Evolutionary conservation across 1,284 basidiomycete species (phyloP).

Genomic region (Sphaerobolus stellatus): DNA sequence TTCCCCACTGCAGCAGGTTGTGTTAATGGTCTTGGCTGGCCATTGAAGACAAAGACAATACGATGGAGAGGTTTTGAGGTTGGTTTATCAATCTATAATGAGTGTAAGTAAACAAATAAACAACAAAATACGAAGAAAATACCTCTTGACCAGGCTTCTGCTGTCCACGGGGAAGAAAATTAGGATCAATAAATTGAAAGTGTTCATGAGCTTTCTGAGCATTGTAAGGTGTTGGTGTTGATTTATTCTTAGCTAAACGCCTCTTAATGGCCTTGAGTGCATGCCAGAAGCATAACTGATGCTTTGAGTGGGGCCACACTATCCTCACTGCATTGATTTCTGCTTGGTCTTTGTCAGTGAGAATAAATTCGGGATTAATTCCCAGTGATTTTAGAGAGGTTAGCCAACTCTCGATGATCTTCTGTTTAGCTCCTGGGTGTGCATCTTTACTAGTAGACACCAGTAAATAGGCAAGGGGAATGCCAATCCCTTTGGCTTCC

Average conservation of each 20-base stretch:
- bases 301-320: conserved; percentile 12
- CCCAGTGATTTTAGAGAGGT: conserved; percentile 16
- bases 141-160: too few relatives aligned
- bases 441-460: not conserved
- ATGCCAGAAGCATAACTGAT: conserved; percentile 20
- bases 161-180: too few relatives aligned
- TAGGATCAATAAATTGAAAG: not conserved
- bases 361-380: conserved; percentile 14
- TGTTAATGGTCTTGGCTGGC: too few relatives aligned
- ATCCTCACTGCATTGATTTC: conserved; percentile 20
- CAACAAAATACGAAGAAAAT: too few relatives aligned
- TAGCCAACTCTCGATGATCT: conserved; percentile 16
- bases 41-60: not conserved
- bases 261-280: conserved; percentile 16
- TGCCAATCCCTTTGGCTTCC: not conserved
- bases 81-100: not conserved
- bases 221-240: not conserved
- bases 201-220: not conserved
- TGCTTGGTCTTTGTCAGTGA: conserved; percentile 22
- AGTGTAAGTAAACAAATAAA: too few relatives aligned
- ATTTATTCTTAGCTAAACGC: not conserved
- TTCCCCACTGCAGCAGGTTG: not conserved
- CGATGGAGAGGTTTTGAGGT: not conserved
- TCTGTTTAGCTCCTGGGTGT: conserved; percentile 15
- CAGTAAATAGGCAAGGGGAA: not conserved